phyloP scores from a whole-genome alignment of 768 basidiomycete genomes.

The Leccinum obscurum region DNA sequence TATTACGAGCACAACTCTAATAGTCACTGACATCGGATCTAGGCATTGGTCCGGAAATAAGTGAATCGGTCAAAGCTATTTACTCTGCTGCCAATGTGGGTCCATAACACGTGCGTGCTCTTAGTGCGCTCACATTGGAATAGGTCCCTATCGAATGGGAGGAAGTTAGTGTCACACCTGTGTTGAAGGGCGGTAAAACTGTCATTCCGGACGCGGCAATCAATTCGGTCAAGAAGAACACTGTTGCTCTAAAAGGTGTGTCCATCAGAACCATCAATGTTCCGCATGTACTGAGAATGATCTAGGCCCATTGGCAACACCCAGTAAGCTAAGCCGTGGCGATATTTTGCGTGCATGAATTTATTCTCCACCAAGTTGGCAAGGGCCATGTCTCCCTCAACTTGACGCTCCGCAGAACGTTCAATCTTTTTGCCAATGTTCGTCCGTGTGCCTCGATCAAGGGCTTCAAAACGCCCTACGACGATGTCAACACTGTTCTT shows the following conservation, averaged over 20 bases:
- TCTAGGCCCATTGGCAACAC: conserved; percentile 91
- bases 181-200: conserved; percentile 93
- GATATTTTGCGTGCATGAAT: conserved; percentile 6
- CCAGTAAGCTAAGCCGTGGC: conserved; percentile 60
- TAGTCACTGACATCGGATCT: conserved; percentile 19
- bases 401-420: conserved; percentile 93
- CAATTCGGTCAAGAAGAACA: conserved; percentile 91
- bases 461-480: conserved; percentile 98
- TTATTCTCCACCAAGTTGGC: conserved; percentile 63
- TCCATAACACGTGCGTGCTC: conserved; percentile 8
- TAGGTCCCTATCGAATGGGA: conserved; percentile 99
- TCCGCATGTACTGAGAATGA: conserved; percentile 11
- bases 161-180: conserved; percentile 94
- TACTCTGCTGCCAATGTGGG: conserved; percentile 83
- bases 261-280: conserved; percentile 2
- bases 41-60: conserved; percentile 99
- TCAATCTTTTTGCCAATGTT: conserved; percentile 98
- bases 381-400: conserved; percentile 99
- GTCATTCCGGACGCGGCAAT: conserved; percentile 94
- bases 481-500: conserved; percentile 95
- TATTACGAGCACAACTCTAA: conserved; percentile 9
- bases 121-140: conserved; percentile 13
- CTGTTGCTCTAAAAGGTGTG: conserved; percentile 94
- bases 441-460: conserved; percentile 94
- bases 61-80: conserved; percentile 92